Evolutionary conservation across 768 basidiomycete genomes (phyloP).

Genomic region (Trametes coccinea): DNA sequence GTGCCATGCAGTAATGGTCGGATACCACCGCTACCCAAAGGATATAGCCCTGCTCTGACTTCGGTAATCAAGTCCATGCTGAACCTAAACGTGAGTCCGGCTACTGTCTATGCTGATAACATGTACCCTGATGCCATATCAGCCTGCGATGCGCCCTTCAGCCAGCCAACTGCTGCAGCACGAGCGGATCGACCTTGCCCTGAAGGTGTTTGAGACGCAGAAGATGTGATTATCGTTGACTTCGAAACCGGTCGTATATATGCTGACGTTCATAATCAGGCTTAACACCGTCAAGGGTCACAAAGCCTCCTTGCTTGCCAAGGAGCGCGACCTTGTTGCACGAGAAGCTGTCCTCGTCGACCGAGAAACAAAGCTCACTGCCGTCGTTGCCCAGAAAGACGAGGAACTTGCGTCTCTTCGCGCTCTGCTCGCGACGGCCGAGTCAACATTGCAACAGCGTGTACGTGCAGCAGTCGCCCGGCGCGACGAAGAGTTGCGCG

Average conservation of each 20-base stretch:
- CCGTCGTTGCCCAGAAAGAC: conserved; percentile 57
- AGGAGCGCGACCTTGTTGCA: conserved; percentile 63
- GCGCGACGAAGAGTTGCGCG: conserved; percentile 70
- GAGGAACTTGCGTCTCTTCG: conserved; percentile 52
- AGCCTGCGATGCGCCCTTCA: conserved; percentile 89
- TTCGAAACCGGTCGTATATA: background rate
- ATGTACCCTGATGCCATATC: conserved; percentile 11
- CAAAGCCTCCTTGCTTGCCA: conserved; percentile 51
- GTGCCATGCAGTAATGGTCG: conserved; percentile 63
- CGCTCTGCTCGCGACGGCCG: conserved; percentile 40
- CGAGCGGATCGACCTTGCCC: conserved; percentile 69
- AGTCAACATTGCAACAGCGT: conserved; percentile 40
- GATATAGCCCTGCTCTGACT: conserved; percentile 73
- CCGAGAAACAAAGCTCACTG: conserved; percentile 52
- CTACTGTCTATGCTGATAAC: conserved; percentile 23
- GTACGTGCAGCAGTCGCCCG: conserved; percentile 56
- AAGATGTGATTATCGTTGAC: conserved; percentile 56
- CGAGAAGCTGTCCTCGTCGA: conserved; percentile 58
- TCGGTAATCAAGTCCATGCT: conserved; percentile 87
- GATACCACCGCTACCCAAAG: conserved; percentile 86
- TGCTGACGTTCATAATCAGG: conserved; percentile 38
- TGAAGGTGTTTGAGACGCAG: conserved; percentile 74
- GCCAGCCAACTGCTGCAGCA: conserved; percentile 79
- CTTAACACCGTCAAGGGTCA: conserved; percentile 64
- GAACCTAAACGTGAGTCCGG: conserved; percentile 67